Evolutionary conservation across 768 basidiomycete genomes (phyloP), one percentile per base, ranked within the genome.

Genomic region (Pulveroboletus sp.): DNA sequence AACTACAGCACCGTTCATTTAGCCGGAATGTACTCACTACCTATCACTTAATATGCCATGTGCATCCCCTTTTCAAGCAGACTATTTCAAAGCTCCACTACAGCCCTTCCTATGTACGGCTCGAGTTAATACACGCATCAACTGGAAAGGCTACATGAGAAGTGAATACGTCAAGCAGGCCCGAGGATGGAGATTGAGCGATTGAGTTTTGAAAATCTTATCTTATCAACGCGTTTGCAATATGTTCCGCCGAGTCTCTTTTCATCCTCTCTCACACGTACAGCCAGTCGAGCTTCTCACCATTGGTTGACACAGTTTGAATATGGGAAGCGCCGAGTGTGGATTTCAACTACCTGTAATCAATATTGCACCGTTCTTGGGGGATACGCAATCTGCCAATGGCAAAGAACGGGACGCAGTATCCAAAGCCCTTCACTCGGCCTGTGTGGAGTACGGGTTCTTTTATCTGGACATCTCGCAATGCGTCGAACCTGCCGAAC

Each of bases 371-470:
- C 85, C 90, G 0, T 88, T 82, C 59, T 69, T 86, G 21, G 3
- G 21, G 36, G 63, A 69, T 37, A 52, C 63, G 11, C 67, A 69
- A 43, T 64, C 67, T 5, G 32, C 50, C 26, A 47, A 60, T 31
- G 63, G 67, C 33, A 43, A 56, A 4, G 69, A 71, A 28, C 73
- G 74, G 21, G 75, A 79, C 39, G 72, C 75, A 2, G 68, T 71
- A 1, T 75, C 79, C 24, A 74, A 75, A 10, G 79, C 81, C 0
- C 68, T 94, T 15, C 91, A 92, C 59, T 62, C 69, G 0, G 89
- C 90, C 8, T 90, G 89, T 59, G 61, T 86, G 18, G 72, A 86
- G 47, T 89, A 81, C 48, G 93, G 93, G 0, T 95, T 95, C 76
- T 93, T 95, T 72, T 95, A 94, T 67, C 73, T 93, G 40, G 79